phyloP scores from a whole-genome alignment of 441 rosid genomes.

The Hura crepitans region DNA sequence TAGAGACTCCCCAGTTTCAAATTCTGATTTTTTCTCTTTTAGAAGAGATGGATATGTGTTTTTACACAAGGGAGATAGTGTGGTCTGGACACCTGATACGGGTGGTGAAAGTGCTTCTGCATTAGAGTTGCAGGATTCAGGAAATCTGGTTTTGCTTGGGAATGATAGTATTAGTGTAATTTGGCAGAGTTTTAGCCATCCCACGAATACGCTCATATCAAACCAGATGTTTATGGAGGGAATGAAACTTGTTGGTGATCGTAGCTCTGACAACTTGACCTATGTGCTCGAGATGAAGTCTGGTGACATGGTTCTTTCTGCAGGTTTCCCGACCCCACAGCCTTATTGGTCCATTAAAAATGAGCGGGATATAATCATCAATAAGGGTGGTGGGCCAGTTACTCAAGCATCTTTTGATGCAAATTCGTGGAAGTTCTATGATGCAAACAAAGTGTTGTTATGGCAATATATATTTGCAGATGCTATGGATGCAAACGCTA shows the following conservation, averaged over 20 bases:
- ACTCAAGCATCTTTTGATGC: constrained; percentile 39
- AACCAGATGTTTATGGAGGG: constrained; percentile 58
- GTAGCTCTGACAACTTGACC: constrained; percentile 45
- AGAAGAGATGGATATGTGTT: constrained; percentile 51
- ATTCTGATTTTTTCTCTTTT: constrained; percentile 60
- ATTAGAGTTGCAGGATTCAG: constrained; percentile 67
- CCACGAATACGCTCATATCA: constrained; percentile 63
- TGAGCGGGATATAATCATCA: constrained; percentile 41
- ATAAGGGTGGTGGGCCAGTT: constrained; percentile 43
- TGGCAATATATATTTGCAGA: constrained; percentile 48
- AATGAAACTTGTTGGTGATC: constrained; percentile 63
- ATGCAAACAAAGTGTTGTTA: constrained; percentile 39
- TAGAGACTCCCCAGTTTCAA: constrained; percentile 52
- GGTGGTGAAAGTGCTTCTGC: constrained; percentile 54
- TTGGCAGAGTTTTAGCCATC: constrained; percentile 93
- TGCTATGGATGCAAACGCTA: constrained; percentile 36
- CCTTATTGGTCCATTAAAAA: constrained; percentile 73
- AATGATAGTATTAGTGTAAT: constrained; percentile 29
- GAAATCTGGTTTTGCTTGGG: constrained; percentile 66
- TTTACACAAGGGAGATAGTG: constrained; percentile 40
- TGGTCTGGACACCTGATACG: constrained; percentile 58
- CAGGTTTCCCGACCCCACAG: constrained; percentile 54
- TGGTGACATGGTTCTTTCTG: constrained; percentile 66
- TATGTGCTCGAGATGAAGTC: constrained; percentile 67
- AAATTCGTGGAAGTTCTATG: constrained; percentile 83